Evolutionary conservation across 768 basidiomycete genomes (phyloP), one percentile per base, ranked within the genome.

Genomic region (Tulasnella sp.): DNA sequence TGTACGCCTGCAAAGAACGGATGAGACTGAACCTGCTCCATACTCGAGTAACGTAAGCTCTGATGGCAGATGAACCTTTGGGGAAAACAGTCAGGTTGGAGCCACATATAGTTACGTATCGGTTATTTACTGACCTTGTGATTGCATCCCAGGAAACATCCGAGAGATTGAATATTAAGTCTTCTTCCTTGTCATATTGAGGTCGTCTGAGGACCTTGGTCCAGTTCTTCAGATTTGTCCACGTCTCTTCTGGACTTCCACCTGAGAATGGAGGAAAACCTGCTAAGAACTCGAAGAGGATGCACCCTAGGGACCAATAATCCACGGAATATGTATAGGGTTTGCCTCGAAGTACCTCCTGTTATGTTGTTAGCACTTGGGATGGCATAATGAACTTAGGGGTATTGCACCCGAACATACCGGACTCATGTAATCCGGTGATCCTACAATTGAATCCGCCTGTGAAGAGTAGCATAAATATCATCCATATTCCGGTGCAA

Each of bases 211-310:
- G 72, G 1, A 90, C 89, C 56, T 84, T 84, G 15, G 81, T 78
- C 95, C 95, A 99, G 64, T 96, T 96, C 67, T 96, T 96, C 56
- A 99, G 69, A 66, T 98, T 98, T 13, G 89, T 89, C 95, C 95
- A 99, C 0, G 95, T 99, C 66, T 99, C 95, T 58, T 99, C 91
- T 0, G 91, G 85, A 0, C 84, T 90, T 34, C 83, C 78, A 15
- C 95, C 95, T 41, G 88, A 95, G 70, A 99, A 99, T 1, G 95
- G 95, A 10, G 95, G 95, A 68, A 95, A 99, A 24, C 95, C 93
- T 1, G 89, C 85, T 13, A 93, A 71, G 65, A 93, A 92, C 69
- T 99, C 95, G 67, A 96, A 99, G 22, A 99, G 69, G 59, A 99
- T 98, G 65, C 95, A 98, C 5, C 95, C 95, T 6, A 99, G 75